Evolutionary conservation across 768 basidiomycete genomes (phyloP), one percentile per base, ranked within the genome.

Genomic region (Lactarius deliciosus): DNA sequence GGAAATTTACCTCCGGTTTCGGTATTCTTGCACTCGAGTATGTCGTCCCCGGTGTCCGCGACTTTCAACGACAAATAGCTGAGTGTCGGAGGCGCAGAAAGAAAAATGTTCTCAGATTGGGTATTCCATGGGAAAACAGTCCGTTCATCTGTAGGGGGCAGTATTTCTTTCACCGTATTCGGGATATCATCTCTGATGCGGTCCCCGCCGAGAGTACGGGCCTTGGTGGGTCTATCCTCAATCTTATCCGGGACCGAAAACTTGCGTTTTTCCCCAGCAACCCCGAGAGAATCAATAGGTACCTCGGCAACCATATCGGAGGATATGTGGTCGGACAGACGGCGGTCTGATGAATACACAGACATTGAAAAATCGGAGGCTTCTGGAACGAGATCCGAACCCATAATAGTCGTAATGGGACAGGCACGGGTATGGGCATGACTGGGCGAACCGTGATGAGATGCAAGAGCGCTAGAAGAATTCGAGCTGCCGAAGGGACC

Each of bases 21-120:
- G 8, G 86, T 81, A 79, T 99, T 98, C 59, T 85, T 80, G 3
- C 80, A 92, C 75, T 98, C 94, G 45, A 97, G 72, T 63, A 90
- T 85, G 5, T 87, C 86, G 34, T 80, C 82, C 5, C 86, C 87
- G 11, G 91, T 88, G n/a, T 90, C 80, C 25, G 81, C 79, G 2
- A 80, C 79, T 47, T 82, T 82, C 5, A 79, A 77, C 57, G 79
- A 83, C 43, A 92, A 66, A 63, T 82, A 82, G 0, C 86, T 88
- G 73, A 92, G 75, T 56, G 92, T 62, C 20, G 60, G 47, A 74
- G 63, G 60, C 70, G 72, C 18, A 68, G 75, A 57, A 72, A 70
- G 74, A 28, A 55, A 28, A 45, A 16, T 62, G 64, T 43, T 56
- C 45, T 57, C 56, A 45, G 20, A 10, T 32, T 62, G 55, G 38